Percentiles rank a stretch among this genome's conserved stretches.
These are phyloP conservation scores for Viridothelium virens DNA, from an alignment of 495 filamentous ascomycete species.

Conservation along the genomic window DNA sequence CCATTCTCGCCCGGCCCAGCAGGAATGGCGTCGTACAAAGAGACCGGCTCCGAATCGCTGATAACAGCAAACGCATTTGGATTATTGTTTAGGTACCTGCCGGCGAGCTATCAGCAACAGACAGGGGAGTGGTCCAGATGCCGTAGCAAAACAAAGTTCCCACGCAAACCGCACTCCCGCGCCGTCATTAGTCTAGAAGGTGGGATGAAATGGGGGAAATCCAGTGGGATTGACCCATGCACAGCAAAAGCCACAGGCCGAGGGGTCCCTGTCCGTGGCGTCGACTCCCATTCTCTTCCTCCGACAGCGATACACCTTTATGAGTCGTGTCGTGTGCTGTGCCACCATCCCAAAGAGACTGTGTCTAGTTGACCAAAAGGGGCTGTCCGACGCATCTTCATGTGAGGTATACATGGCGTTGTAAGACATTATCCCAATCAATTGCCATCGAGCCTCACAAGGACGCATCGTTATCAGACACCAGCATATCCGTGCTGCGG, in stretches of 20 bases:
- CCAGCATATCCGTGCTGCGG: background rate
- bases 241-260: background rate
- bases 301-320: background rate
- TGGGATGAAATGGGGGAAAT: background rate
- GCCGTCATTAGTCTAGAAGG: background rate
- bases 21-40: conserved; percentile 6
- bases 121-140: background rate
- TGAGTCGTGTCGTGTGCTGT: background rate
- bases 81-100: background rate
- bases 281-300: background rate
- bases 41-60: background rate
- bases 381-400: background rate
- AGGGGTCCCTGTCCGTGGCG: background rate
- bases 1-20: background rate
- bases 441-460: background rate
- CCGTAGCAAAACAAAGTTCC: conserved; percentile 9
- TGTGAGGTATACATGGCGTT: background rate
- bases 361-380: background rate
- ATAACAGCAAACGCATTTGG: conserved; percentile 12
- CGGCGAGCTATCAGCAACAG: conserved; percentile 2
- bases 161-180: background rate
- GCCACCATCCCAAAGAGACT: background rate
- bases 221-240: conserved; percentile 1
- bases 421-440: background rate
- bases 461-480: background rate